Conservation (phyloP, 495 filamentous ascomycete genomes). For the Amphirosellinia nigrospora region DNA sequence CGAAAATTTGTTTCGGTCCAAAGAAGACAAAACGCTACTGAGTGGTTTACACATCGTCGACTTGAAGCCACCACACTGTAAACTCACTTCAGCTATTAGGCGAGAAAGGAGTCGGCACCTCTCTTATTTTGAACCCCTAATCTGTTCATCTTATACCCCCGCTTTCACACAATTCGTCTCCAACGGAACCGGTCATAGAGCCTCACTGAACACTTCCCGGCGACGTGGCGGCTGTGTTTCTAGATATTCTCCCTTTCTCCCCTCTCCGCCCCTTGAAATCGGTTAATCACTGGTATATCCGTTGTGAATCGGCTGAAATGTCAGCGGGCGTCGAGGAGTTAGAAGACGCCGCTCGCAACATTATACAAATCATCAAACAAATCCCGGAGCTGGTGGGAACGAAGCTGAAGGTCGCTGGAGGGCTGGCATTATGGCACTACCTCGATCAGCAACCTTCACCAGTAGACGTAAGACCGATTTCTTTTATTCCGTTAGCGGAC, state of each 20-base stretch:
- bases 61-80: not conserved
- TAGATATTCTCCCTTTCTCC: not conserved
- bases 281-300: not conserved
- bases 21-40: not conserved
- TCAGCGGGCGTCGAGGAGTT: slow-evolving; percentile 26
- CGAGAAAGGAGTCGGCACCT: not conserved
- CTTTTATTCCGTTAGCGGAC: slow-evolving; percentile 1
- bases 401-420: slow-evolving; percentile 34
- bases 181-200: not conserved
- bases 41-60: slow-evolving; percentile 2
- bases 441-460: slow-evolving; percentile 34
- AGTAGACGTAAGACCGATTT: slow-evolving; percentile 32
- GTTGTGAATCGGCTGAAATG: not conserved
- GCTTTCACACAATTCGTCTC: not conserved
- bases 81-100: not conserved
- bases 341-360: slow-evolving; percentile 33
- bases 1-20: not conserved
- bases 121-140: not conserved
- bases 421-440: slow-evolving; percentile 35
- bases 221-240: slow-evolving; percentile 9
- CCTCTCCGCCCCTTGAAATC: not conserved
- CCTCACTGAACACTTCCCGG: not conserved
- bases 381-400: slow-evolving; percentile 35
- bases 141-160: not conserved
- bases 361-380: slow-evolving; percentile 38